Base-by-base conservation (phyloP, 1,284 basidiomycete genomes). In the Malassezia slooffiae region DNA sequence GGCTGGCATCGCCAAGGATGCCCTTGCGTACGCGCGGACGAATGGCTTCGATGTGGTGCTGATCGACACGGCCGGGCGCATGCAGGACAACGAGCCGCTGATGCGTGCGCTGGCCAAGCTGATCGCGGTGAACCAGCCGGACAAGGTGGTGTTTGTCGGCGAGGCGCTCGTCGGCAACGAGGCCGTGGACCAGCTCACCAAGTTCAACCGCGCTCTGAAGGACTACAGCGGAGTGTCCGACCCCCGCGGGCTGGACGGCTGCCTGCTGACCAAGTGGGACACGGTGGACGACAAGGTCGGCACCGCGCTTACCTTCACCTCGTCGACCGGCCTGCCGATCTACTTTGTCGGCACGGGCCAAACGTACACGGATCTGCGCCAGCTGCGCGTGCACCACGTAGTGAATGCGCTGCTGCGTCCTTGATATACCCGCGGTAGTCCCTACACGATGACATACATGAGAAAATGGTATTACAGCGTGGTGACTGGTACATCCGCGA, bases 1-100 rank as follows among this genome's bases (percentile, higher is more conserved):
- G 3, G 90, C 91, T 17, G 88, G 85, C 4, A 97, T 97, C 47
- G 91, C 90, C 5, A 88, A 82, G 70, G 90, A 96, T 63, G 93
- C 93, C 10, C 85, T 97, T 43, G 35, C 59, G 4, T 61, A 68
- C 27, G 67, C 60, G 10, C 55, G 58, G 22, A 54, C 47, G 3
- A 42, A 54, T 13, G 56, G 58, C 16, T 70, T 60, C 38, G 63
- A 70, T 37, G 63, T 67, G 7, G 65, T 67, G 15, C 50, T 70
- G 19, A 70, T 70, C 36, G 67, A 70, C 37, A 67, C 67, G 8
- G 67, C 67, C 3, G 67, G 67, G 1, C 55, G 67, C 28, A 67
- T 67, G 65, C 67, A 70, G 43, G 67, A 67, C 44, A 70, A 70
- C 49, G 65, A 68, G 38, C 67, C 67, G 29, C 56, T 70, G 34